A percentile compares a stretch with the other conserved stretches of the same genome.
Evolutionary conservation across 805 yeast species (phyloP).

Genomic region (Sugiyamaella valdiviana): DNA sequence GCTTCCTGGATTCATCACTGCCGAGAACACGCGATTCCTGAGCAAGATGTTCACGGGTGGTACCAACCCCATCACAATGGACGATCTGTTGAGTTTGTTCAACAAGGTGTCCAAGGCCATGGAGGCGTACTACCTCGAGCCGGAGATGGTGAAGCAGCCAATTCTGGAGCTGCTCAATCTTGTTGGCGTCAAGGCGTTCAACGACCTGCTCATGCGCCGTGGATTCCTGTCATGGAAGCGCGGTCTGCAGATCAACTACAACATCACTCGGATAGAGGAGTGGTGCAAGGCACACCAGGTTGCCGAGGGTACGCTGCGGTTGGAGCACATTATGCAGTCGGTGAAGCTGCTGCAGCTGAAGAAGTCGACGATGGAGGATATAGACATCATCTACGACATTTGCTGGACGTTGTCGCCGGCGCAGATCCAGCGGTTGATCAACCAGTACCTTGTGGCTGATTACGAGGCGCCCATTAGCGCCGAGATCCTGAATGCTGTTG

Average conservation of each 20-base stretch:
- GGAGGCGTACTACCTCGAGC: constrained; percentile 84
- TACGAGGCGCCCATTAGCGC: constrained; percentile 89
- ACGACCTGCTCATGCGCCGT: constrained; percentile 91
- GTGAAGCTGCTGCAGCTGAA: constrained; percentile 88
- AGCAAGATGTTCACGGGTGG: constrained; percentile 72
- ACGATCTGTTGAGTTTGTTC: constrained; percentile 82
- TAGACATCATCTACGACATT: constrained; percentile 86
- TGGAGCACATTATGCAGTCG: constrained; percentile 85
- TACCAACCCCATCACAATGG: constrained; percentile 75
- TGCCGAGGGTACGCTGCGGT: constrained; percentile 76
- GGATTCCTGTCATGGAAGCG: constrained; percentile 96
- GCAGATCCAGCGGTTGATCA: constrained; percentile 88
- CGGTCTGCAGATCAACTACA: constrained; percentile 92
- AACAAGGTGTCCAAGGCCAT: constrained; percentile 88
- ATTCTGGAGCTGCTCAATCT: constrained; percentile 74
- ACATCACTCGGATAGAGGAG: constrained; percentile 92
- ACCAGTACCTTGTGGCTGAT: constrained; percentile 86
- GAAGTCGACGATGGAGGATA: constrained; percentile 82
- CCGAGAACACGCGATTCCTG: constrained; percentile 73
- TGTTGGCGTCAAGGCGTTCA: constrained; percentile 90
- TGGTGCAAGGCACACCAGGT: constrained; percentile 96
- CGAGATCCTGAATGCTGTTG: constrained; percentile 71
- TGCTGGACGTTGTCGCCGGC: constrained; percentile 90
- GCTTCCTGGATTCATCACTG: constrained; percentile 90
- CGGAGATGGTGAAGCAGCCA: constrained; percentile 76